phyloP scores from a whole-genome alignment of 176 grass and related monocot genomes.

The Musa troglodytarum region DNA sequence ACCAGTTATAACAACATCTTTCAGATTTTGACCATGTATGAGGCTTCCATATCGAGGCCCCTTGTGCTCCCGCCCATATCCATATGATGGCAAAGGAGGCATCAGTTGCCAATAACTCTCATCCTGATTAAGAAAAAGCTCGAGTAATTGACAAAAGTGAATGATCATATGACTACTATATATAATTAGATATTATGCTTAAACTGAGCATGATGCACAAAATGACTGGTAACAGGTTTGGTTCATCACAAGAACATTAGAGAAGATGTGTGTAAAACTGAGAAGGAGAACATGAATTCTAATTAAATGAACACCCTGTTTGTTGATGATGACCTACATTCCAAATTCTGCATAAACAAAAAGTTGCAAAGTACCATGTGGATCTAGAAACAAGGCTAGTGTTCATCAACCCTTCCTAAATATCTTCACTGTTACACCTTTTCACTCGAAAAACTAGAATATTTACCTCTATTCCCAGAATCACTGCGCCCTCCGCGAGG shows the following conservation, averaged over 20 bases:
- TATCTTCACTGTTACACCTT: no score
- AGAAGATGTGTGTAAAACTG: neutral
- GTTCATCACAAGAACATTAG: neutral
- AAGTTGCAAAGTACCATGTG: no score
- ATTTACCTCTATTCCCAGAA: conserved; percentile 15
- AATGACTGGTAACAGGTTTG: neutral
- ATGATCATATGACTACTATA: no score
- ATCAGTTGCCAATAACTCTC: conserved; percentile 18
- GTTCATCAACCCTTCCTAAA: no score
- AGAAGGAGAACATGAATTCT: neutral
- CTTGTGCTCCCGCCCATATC: conserved; percentile 12
- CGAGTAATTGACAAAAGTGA: neutral
- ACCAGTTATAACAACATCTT: conserved; percentile 18
- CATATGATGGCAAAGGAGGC: conserved; percentile 20
- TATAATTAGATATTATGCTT: neutral
- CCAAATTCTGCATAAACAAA: no score
- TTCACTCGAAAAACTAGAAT: neutral
- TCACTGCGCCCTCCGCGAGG: conserved; percentile 10
- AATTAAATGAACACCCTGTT: no score
- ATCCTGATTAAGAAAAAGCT: conserved; percentile 1
- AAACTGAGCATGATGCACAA: neutral
- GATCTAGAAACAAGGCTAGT: no score
- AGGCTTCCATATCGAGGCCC: conserved; percentile 19
- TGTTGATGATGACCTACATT: neutral
- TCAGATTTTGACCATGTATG: conserved; percentile 15